These are phyloP conservation scores for Trichoderma breve DNA, from an alignment of 2,329 filamentous ascomycete species.

Conservation along the genomic window DNA sequence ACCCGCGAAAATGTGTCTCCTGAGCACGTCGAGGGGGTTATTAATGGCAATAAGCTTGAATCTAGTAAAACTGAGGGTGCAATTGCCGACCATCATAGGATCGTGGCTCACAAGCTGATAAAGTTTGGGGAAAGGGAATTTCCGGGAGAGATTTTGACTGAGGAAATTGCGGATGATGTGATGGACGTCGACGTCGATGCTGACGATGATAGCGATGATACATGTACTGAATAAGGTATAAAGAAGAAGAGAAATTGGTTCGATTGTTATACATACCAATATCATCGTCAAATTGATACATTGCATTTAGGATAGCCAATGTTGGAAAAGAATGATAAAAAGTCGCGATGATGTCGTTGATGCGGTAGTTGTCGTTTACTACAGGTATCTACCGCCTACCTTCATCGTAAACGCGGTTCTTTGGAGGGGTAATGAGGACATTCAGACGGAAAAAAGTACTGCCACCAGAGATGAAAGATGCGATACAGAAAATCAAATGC, in stretches of 20 bases:
- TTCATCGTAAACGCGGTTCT: not conserved
- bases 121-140: not conserved
- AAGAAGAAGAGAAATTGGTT: not conserved
- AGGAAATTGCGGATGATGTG: not conserved
- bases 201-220: not conserved
- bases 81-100: not conserved
- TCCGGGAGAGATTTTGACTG: not conserved
- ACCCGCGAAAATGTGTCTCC: not conserved
- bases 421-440: not conserved
- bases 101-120: not conserved
- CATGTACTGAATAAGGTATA: not conserved
- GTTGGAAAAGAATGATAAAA: not conserved
- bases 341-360: not conserved
- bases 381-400: too few relatives aligned
- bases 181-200: not conserved
- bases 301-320: not conserved
- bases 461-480: not conserved
- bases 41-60: not conserved
- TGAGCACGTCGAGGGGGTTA: not conserved
- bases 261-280: not conserved
- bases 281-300: not conserved
- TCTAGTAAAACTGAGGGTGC: rapidly evolving
- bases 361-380: not conserved
- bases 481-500: not conserved
- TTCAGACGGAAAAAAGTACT: not conserved